Conservation (phyloP, 768 basidiomycete species). For the Naganishia vishniacii region DNA sequence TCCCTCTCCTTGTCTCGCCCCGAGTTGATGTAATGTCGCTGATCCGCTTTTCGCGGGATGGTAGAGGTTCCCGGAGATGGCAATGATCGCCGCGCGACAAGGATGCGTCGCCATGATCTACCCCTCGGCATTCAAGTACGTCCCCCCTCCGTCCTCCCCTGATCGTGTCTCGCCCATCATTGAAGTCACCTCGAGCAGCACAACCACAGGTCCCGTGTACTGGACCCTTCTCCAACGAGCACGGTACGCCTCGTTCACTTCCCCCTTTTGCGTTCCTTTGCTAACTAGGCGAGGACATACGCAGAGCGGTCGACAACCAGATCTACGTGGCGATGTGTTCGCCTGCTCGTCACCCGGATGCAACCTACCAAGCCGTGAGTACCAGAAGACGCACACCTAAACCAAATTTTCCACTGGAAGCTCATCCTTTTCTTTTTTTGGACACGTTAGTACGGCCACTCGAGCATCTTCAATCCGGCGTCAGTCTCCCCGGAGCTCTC, state of each 20-base stretch:
- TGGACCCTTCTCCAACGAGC: slow-evolving; percentile 88
- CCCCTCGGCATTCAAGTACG: slow-evolving; percentile 81
- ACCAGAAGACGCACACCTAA: not conserved
- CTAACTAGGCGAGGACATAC: slow-evolving; percentile 4
- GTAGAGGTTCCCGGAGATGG: slow-evolving; percentile 66
- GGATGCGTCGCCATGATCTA: slow-evolving; percentile 85
- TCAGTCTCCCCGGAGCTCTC: slow-evolving; percentile 51
- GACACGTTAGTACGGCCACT: slow-evolving; percentile 56
- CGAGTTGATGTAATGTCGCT: too few species aligned
- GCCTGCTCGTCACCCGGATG: slow-evolving; percentile 75
- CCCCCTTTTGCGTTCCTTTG: not conserved
- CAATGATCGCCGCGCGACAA: slow-evolving; percentile 80
- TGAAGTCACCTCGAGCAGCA: too few species aligned
- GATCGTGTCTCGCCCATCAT: too few species aligned
- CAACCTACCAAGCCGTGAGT: slow-evolving; percentile 72
- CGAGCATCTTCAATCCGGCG: slow-evolving; percentile 85
- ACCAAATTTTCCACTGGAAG: not conserved
- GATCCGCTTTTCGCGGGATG: too few species aligned
- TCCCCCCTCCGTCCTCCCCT: not conserved
- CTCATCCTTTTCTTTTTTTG: not conserved
- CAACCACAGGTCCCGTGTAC: slow-evolving; percentile 89
- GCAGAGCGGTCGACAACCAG: slow-evolving; percentile 90
- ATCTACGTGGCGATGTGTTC: slow-evolving; percentile 95
- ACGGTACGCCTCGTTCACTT: slow-evolving; percentile 54
- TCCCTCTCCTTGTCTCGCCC: too few species aligned